phyloP scores from a whole-genome alignment of 495 filamentous ascomycete genomes.

The Hypoxylon fragiforme region DNA sequence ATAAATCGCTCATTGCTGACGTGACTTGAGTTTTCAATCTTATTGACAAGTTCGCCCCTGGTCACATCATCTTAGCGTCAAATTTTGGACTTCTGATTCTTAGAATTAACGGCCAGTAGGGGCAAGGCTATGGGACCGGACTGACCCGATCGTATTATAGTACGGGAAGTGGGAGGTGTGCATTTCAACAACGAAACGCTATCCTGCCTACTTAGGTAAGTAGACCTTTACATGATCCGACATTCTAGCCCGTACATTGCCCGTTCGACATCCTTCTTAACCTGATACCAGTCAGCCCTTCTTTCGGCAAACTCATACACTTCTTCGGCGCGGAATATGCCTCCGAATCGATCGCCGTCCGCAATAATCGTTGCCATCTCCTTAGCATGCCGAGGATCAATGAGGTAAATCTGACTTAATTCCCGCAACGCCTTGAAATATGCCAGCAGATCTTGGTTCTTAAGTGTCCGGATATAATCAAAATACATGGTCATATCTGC shows the following conservation, averaged over 20 bases:
- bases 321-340: slow-evolving; percentile 92
- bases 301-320: slow-evolving; percentile 96
- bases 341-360: slow-evolving; percentile 83
- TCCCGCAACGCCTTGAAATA: slow-evolving; percentile 94
- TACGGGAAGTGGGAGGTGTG: not conserved
- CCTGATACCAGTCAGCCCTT: slow-evolving; percentile 89
- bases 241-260: slow-evolving; percentile 98
- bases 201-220: too few relatives aligned
- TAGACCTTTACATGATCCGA: slow-evolving; percentile 67
- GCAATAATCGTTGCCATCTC: slow-evolving; percentile 95
- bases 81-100: slow-evolving; percentile 2
- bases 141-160: too few relatives aligned
- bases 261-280: slow-evolving; percentile 85
- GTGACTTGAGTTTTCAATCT: not conserved
- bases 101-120: too few relatives aligned
- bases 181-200: not conserved
- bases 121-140: too few relatives aligned
- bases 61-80: slow-evolving; percentile 1
- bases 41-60: not conserved
- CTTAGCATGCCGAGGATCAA: slow-evolving; percentile 84
- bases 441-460: slow-evolving; percentile 77
- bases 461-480: slow-evolving; percentile 76
- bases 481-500: slow-evolving; percentile 95
- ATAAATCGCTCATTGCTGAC: not conserved
- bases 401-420: slow-evolving; percentile 92